These are phyloP conservation scores for Umbilicus rupestris DNA, from an alignment of 164 flowering plant genomes.

Conservation along the genomic window DNA sequence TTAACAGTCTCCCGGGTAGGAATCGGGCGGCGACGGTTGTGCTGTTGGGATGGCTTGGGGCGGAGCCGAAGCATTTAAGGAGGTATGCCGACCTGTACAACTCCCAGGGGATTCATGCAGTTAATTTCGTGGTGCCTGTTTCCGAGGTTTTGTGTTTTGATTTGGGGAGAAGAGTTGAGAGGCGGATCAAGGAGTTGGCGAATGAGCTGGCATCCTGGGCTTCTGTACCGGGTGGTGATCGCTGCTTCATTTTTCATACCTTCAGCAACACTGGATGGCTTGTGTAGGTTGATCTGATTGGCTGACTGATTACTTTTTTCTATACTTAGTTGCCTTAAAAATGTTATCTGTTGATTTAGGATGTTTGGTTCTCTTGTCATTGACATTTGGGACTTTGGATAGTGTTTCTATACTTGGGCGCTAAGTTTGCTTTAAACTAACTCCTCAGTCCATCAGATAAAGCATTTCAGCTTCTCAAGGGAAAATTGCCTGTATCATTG, in stretches of 20 bases:
- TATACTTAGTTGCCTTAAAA: background rate
- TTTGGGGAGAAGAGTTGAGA: slow-evolving; percentile 48
- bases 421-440: too few relatives aligned
- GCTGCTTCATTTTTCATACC: slow-evolving; percentile 73
- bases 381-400: too few relatives aligned
- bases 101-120: slow-evolving; percentile 50
- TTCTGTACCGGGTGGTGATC: slow-evolving; percentile 43
- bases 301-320: background rate
- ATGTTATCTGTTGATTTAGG: background rate
- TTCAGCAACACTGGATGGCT: slow-evolving; percentile 97
- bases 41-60: slow-evolving; percentile 88
- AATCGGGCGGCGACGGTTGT: slow-evolving; percentile 45
- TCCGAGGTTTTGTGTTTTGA: slow-evolving; percentile 49
- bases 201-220: slow-evolving; percentile 57
- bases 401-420: too few relatives aligned
- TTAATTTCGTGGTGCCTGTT: slow-evolving; percentile 59
- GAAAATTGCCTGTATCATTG: background rate
- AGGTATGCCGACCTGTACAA: slow-evolving; percentile 74
- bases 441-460: too few relatives aligned
- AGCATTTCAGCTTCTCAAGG: too few relatives aligned
- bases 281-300: slow-evolving; percentile 41
- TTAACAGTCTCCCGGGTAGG: slow-evolving; percentile 9
- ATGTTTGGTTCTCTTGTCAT: background rate
- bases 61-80: slow-evolving; percentile 62
- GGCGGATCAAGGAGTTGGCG: slow-evolving; percentile 30